Evolutionary conservation across 441 rosid genomes (phyloP).

Genomic region (Daphne laureola): DNA sequence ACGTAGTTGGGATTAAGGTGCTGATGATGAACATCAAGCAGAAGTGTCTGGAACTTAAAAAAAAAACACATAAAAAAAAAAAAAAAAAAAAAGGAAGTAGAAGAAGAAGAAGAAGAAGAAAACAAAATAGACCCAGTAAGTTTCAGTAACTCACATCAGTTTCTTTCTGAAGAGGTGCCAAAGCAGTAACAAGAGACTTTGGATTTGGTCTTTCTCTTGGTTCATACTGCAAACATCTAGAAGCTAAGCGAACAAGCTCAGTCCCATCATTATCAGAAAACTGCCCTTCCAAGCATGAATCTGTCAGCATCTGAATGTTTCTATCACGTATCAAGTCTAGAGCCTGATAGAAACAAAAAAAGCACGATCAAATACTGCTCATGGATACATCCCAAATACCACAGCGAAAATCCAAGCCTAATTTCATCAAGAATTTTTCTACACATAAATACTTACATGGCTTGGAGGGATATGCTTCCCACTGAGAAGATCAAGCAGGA

Average conservation of each 20-base stretch:
- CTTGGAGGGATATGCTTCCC: constrained; percentile 94
- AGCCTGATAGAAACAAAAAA: constrained; percentile 41
- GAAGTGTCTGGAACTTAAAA: too few relatives aligned
- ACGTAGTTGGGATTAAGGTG: too few relatives aligned
- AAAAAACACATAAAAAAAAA: too few relatives aligned
- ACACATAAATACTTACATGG: constrained; percentile 48
- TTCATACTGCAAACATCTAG: constrained; percentile 86
- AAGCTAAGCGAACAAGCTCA: constrained; percentile 84
- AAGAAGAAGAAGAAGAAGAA: too few relatives aligned
- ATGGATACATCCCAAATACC: background rate
- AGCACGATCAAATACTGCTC: too few relatives aligned
- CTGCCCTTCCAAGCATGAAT: constrained; percentile 91
- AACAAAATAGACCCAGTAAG: too few relatives aligned
- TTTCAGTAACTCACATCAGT: constrained; percentile 43
- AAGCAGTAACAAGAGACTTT: constrained; percentile 64
- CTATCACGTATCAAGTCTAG: constrained; percentile 86
- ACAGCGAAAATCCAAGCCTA: background rate
- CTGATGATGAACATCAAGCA: too few relatives aligned
- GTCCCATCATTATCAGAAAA: constrained; percentile 75
- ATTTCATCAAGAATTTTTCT: background rate
- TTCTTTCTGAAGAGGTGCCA: constrained; percentile 82
- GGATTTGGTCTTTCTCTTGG: constrained; percentile 85
- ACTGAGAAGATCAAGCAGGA: constrained; percentile 90
- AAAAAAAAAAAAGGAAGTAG: too few relatives aligned
- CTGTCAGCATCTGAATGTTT: constrained; percentile 74